These are phyloP conservation scores for Periconia sp. DNA, from an alignment of 2,329 filamentous ascomycete species.

Conservation along the genomic window DNA sequence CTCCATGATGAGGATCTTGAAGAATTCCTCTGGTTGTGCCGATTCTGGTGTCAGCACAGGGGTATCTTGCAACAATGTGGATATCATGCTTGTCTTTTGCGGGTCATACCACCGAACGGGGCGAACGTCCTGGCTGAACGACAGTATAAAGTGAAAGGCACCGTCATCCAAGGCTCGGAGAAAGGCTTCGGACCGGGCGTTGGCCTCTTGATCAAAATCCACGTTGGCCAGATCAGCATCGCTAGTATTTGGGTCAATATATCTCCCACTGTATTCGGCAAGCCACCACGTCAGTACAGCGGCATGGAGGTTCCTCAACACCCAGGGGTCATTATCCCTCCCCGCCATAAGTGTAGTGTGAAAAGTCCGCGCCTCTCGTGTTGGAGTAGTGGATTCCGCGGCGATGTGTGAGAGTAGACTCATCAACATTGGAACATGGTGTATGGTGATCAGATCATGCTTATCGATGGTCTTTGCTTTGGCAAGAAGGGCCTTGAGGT, in stretches of 20 bases:
- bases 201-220: slow-evolving; percentile 67
- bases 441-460: slow-evolving; percentile 74
- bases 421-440: slow-evolving; percentile 79
- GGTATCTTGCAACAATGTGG: slow-evolving; percentile 80
- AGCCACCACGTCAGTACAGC: slow-evolving; percentile 84
- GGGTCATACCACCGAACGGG: slow-evolving; percentile 85
- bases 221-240: slow-evolving; percentile 54
- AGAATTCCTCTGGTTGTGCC: slow-evolving; percentile 68
- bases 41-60: slow-evolving; percentile 68
- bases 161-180: slow-evolving; percentile 80
- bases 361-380: slow-evolving; percentile 70
- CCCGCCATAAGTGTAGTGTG: slow-evolving; percentile 68
- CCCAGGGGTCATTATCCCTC: slow-evolving; percentile 70
- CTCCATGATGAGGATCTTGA: slow-evolving; percentile 73
- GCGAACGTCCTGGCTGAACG: slow-evolving; percentile 78
- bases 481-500: slow-evolving; percentile 73
- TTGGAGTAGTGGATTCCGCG: slow-evolving; percentile 66
- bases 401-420: slow-evolving; percentile 78
- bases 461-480: slow-evolving; percentile 70
- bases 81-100: slow-evolving; percentile 77
- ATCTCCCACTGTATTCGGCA: slow-evolving; percentile 89
- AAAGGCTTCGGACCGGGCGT: slow-evolving; percentile 71
- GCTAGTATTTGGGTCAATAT: slow-evolving; percentile 69
- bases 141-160: slow-evolving; percentile 87
- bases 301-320: slow-evolving; percentile 73